A percentile compares a stretch with the other conserved stretches of the same genome.
Evolutionary conservation across 371 early-diverging fungal species (phyloP).

Genomic region (Entomophthora muscae): DNA sequence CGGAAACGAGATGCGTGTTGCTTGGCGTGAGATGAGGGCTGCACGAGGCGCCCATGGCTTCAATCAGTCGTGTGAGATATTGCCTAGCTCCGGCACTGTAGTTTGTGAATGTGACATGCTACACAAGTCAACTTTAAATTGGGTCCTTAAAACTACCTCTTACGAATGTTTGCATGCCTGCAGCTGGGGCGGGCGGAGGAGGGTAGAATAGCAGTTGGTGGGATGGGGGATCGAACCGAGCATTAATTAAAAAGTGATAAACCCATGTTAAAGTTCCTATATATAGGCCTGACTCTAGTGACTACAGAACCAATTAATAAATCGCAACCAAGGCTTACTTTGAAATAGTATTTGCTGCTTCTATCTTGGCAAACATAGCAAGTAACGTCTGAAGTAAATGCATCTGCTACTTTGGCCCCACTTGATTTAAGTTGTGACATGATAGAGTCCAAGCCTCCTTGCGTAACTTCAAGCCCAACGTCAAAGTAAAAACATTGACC

Average conservation of each 20-base stretch:
- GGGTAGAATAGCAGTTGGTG: slow-evolving; percentile 35
- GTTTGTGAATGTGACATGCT: slow-evolving; percentile 42
- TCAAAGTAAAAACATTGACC: background rate
- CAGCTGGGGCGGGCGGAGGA: slow-evolving; percentile 22
- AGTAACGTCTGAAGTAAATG: slow-evolving; percentile 23
- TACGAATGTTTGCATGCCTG: slow-evolving; percentile 28
- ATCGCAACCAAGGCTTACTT: slow-evolving; percentile 12
- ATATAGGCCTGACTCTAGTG: background rate
- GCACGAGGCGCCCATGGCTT: slow-evolving; percentile 40
- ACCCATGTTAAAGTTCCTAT: slow-evolving; percentile 41
- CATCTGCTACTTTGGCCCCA: slow-evolving; percentile 25
- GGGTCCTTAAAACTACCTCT: slow-evolving; percentile 2
- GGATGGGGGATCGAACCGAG: slow-evolving; percentile 20
- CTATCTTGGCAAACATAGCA: slow-evolving; percentile 38
- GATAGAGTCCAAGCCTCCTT: background rate
- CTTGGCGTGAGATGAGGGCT: slow-evolving; percentile 4
- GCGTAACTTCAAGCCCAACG: background rate
- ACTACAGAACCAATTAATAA: background rate
- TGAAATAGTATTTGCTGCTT: slow-evolving; percentile 22
- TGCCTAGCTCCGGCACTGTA: slow-evolving; percentile 46
- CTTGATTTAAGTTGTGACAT: background rate
- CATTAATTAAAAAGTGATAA: slow-evolving; percentile 21
- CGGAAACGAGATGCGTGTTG: background rate
- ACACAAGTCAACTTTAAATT: background rate
- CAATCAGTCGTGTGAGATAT: slow-evolving; percentile 41